Evolutionary conservation across 768 basidiomycete species (phyloP).

Genomic region (Mycena vulgaris): DNA sequence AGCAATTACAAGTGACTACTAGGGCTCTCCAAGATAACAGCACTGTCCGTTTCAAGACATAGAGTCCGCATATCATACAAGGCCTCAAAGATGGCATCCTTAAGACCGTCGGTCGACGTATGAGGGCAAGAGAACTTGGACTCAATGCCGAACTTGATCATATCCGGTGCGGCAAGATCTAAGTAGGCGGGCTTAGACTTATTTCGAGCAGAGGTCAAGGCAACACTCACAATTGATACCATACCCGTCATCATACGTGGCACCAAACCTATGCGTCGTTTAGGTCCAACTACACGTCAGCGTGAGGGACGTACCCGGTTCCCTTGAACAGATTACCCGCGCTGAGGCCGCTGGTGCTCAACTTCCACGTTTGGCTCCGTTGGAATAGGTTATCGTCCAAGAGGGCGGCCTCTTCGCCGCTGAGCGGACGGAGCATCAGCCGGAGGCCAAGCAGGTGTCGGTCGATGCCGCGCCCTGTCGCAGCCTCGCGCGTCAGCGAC

Average conservation of each 20-base stretch:
- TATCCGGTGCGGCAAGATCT: slow-evolving; percentile 87
- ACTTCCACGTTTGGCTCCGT: slow-evolving; percentile 85
- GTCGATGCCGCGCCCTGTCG: slow-evolving; percentile 89
- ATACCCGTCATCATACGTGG: slow-evolving; percentile 88
- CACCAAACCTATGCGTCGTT: slow-evolving; percentile 73
- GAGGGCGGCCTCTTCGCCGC: slow-evolving; percentile 71
- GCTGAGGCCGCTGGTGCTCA: slow-evolving; percentile 92
- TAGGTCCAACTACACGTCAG: neutral
- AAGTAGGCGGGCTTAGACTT: slow-evolving; percentile 11
- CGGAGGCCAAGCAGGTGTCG: slow-evolving; percentile 91
- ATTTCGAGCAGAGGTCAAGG: neutral
- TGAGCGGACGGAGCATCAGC: slow-evolving; percentile 68
- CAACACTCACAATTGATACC: slow-evolving; percentile 85
- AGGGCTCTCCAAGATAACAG: slow-evolving; percentile 25
- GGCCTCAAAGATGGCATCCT: slow-evolving; percentile 71
- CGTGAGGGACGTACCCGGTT: slow-evolving; percentile 73
- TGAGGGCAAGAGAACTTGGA: slow-evolving; percentile 80
- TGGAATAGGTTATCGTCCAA: slow-evolving; percentile 86
- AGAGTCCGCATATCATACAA: slow-evolving; percentile 79
- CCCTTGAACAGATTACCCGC: slow-evolving; percentile 90
- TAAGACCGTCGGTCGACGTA: slow-evolving; percentile 83
- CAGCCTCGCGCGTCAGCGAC: slow-evolving; percentile 80
- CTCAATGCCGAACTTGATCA: slow-evolving; percentile 95
- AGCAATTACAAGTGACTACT: slow-evolving; percentile 50
- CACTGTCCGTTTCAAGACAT: slow-evolving; percentile 54